Base-by-base conservation (phyloP, 2,329 filamentous ascomycete genomes). In the Apiospora malaysiana region DNA sequence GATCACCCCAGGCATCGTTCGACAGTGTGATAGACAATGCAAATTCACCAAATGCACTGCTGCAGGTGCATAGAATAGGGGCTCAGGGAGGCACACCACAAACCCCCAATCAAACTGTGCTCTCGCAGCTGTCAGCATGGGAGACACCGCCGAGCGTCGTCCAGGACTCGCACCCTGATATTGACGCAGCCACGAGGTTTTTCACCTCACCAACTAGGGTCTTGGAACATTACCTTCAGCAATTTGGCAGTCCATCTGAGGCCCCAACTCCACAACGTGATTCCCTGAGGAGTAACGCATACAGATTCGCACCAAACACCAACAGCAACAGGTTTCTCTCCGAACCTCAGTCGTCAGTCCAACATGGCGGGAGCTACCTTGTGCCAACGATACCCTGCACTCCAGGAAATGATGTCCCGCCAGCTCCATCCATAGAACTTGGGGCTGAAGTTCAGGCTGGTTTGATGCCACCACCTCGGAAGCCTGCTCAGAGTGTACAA, bases 131-230 rank as follows among this genome's bases (percentile, higher is more conserved):
- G 40, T 83, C 84, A 68, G 86, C 84, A 68, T 86, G 83, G 82
- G 76, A 77, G 63, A 78, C 82, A 18, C 85, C 84, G 2, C 83
- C 85, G 0, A 89, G 86, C 70, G 81, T 86, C 40, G 82, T 91
- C 25, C 83, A 82, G 12, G 89, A 91, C 75, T 91, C 89, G 0
- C 85, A 88, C 73, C 85, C 83, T 0, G 77, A 81, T 9, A 80
- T 82, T 69, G 73, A 79, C 76, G 68, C 78, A 16, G 72, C 74
- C 0, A 72, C 82, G 0, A 66, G 76, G 1, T 76, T 76, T 18
- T 81, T 82, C 32, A 82, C 80, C 23, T 87, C 89, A 0, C 88
- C 88, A 0, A 86, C 85, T 1, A 82, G 85, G 49, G 78, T 88
- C 0, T 74, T 90, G 14, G 83, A 87, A 71, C 82, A 84, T 32